phyloP scores from a whole-genome alignment of 768 basidiomycete species.

The Mycena chlorophos region DNA sequence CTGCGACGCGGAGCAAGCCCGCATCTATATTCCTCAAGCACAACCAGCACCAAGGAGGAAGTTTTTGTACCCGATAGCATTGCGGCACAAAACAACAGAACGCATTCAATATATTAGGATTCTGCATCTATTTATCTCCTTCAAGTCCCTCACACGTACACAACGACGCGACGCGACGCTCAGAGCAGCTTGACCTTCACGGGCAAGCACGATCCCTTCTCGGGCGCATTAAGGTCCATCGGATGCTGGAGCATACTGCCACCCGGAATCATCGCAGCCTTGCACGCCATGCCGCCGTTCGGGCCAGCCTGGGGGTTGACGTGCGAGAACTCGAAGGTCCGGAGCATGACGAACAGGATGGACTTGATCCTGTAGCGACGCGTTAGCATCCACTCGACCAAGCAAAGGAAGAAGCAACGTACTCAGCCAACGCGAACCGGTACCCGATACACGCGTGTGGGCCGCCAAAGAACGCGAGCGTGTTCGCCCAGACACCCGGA shows the following conservation, averaged over 20 bases:
- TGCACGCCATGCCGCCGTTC: neutral
- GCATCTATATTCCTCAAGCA: no score
- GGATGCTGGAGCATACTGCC: neutral
- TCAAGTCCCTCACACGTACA: no score
- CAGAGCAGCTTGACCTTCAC: neutral
- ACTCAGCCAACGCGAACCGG: slow-evolving; percentile 45
- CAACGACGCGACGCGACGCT: no score
- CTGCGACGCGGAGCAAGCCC: no score
- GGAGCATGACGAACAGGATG: slow-evolving; percentile 32
- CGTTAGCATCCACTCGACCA: neutral
- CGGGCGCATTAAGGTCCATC: neutral
- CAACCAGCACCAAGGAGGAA: no score
- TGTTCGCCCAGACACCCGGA: slow-evolving; percentile 41
- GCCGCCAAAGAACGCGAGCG: slow-evolving; percentile 45
- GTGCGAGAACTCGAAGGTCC: slow-evolving; percentile 34
- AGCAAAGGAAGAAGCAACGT: slow-evolving; percentile 13
- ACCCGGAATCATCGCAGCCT: neutral
- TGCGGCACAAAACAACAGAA: no score
- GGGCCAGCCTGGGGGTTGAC: slow-evolving; percentile 2
- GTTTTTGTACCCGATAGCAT: no score
- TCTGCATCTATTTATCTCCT: no score
- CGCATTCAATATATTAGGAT: no score
- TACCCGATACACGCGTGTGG: slow-evolving; percentile 46
- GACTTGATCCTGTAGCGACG: slow-evolving; percentile 28
- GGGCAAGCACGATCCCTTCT: neutral